Conservation (phyloP, 768 basidiomycete genomes). For the Pisolithus orientalis region DNA sequence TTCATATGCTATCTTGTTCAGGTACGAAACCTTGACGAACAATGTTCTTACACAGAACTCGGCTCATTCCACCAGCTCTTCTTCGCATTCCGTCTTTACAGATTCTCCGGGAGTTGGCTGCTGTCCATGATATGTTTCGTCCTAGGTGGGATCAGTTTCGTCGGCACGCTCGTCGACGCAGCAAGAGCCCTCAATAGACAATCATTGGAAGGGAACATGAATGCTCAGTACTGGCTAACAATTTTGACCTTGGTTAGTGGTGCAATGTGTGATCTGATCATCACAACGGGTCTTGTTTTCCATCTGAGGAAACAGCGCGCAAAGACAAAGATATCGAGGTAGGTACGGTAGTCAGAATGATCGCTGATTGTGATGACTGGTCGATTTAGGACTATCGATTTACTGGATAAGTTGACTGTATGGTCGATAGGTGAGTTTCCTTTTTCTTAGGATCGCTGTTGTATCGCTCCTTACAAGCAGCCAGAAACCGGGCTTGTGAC, state of each 20-base stretch:
- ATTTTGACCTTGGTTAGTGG: conserved; percentile 2
- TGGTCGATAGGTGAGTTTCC: background rate
- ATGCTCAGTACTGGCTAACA: conserved; percentile 2
- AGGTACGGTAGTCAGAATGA: background rate
- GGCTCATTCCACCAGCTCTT: background rate
- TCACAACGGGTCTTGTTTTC: conserved; percentile 2
- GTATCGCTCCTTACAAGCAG: too few species aligned
- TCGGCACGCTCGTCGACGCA: conserved; percentile 3
- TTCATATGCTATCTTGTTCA: conserved; percentile 6
- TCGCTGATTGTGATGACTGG: background rate
- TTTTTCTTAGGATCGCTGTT: background rate
- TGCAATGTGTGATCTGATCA: conserved; percentile 3
- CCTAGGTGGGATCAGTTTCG: background rate
- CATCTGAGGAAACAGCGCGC: conserved; percentile 1
- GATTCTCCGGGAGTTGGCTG: background rate
- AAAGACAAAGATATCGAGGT: background rate
- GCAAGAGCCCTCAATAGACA: background rate
- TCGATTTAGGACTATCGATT: background rate
- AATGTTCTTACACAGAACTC: too few species aligned
- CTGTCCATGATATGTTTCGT: background rate
- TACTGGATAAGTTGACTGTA: conserved; percentile 1
- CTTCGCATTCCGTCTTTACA: conserved; percentile 2
- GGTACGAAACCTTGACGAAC: background rate
- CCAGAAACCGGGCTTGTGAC: conserved; percentile 1
- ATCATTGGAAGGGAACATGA: background rate